Conservation (phyloP, 306 rosid species). For the Rosa chinensis region DNA sequence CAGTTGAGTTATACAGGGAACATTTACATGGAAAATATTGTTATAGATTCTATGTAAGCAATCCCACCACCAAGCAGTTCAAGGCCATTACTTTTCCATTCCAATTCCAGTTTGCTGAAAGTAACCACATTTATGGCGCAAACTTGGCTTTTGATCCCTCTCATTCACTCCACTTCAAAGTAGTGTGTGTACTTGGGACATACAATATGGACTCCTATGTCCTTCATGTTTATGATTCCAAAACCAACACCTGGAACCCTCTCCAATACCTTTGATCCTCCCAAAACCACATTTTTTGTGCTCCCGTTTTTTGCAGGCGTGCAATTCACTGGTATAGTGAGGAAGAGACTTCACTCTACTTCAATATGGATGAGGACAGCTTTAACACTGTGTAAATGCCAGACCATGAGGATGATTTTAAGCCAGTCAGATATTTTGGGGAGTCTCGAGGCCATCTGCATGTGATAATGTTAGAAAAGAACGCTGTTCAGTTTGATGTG, state of each 20-base stretch:
- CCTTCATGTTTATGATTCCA: neutral
- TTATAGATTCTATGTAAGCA: neutral
- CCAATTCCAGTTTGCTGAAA: neutral
- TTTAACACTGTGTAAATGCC: neutral
- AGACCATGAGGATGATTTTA: too few relatives aligned
- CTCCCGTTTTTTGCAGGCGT: neutral
- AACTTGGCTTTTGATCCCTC: neutral
- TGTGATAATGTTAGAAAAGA: neutral
- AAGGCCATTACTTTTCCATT: neutral
- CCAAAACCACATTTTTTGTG: neutral
- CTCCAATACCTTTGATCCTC: neutral
- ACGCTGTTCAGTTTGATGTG: neutral
- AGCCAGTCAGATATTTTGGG: too few relatives aligned
- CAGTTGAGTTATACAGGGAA: too few relatives aligned
- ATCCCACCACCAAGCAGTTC: constrained; percentile 12
- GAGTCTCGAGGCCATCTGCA: neutral
- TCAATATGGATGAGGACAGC: neutral
- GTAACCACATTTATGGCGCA: too few relatives aligned
- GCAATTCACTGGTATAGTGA: neutral
- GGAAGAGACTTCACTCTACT: neutral
- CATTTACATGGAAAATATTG: neutral
- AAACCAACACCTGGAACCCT: neutral
- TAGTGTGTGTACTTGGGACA: neutral
- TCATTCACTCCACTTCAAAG: neutral
- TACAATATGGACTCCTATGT: neutral